Percentiles rank a stretch among this genome's conserved stretches.
Conservation (phyloP, 2,329 filamentous ascomycete genomes). For the Alternaria triticina region DNA sequence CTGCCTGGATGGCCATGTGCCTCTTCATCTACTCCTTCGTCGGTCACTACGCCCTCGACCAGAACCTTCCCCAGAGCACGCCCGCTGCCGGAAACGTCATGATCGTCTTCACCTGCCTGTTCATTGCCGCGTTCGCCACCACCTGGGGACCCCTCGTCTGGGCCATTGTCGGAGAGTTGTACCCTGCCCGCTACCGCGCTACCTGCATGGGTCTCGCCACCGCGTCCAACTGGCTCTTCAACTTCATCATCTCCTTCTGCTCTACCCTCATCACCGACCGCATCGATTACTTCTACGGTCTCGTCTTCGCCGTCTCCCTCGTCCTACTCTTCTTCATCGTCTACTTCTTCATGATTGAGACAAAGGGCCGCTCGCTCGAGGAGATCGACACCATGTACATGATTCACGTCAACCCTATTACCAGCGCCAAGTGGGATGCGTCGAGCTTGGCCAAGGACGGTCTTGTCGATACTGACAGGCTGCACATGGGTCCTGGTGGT, state of each 20-base stretch:
- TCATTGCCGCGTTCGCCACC: conserved; percentile 70
- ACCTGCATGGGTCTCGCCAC: conserved; percentile 53
- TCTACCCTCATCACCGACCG: conserved; percentile 76
- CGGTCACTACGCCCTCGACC: conserved; percentile 51
- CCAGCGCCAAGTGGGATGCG: conserved; percentile 62
- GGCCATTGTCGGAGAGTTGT: conserved; percentile 72
- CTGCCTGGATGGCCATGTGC: conserved; percentile 60
- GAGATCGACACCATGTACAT: conserved; percentile 79
- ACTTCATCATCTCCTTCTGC: conserved; percentile 67
- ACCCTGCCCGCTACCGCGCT: conserved; percentile 63
- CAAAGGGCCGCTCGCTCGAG: conserved; percentile 75
- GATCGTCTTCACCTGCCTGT: conserved; percentile 73
- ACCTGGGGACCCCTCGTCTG: conserved; percentile 76
- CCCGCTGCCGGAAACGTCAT: conserved; percentile 63
- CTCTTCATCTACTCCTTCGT: conserved; percentile 62
- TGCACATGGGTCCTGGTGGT: conserved; percentile 41
- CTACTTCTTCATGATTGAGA: conserved; percentile 81
- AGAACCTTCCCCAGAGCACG: conserved; percentile 38
- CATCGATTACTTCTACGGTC: conserved; percentile 76
- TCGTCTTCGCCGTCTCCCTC: conserved; percentile 75
- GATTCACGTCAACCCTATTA: conserved; percentile 67
- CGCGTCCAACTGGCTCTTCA: conserved; percentile 55
- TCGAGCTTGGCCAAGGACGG: conserved; percentile 39
- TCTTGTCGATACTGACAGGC: conserved; percentile 40
- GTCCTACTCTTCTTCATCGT: conserved; percentile 68